These are phyloP conservation scores for Phymatotrichopsis omnivora DNA, from an alignment of 2,329 filamentous ascomycete species.

Conservation along the genomic window DNA sequence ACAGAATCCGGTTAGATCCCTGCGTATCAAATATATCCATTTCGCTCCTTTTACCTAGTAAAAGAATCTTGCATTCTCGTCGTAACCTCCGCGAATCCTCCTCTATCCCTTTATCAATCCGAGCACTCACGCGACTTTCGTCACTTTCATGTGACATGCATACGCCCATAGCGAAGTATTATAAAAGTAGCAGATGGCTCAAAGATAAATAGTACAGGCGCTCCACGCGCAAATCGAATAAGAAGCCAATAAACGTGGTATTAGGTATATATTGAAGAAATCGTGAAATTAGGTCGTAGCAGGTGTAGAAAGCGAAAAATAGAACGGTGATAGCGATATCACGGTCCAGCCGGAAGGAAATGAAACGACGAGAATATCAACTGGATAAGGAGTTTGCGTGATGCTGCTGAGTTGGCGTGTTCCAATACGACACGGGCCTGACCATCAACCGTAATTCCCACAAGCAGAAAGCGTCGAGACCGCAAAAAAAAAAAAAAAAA, in stretches of 20 bases:
- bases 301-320: conserved; percentile 16
- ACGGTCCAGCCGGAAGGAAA: conserved; percentile 28
- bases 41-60: conserved; percentile 65
- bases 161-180: conserved; percentile 61
- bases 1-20: conserved; percentile 24
- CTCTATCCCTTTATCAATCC: conserved; percentile 87
- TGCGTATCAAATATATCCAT: conserved; percentile 7
- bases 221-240: conserved; percentile 13
- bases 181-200: conserved; percentile 22
- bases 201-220: conserved; percentile 21
- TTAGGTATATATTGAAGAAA: conserved; percentile 18
- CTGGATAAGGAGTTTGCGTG: conserved; percentile 15
- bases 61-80: conserved; percentile 96
- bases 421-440: conserved; percentile 15
- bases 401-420: conserved; percentile 4
- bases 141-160: conserved; percentile 77
- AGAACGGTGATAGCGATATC: conserved; percentile 25
- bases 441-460: conserved; percentile 14
- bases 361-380: conserved; percentile 21
- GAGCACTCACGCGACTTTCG: conserved; percentile 95
- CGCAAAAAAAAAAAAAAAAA: conserved; percentile 13
- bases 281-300: conserved; percentile 25
- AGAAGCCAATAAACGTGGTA: conserved; percentile 20
- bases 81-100: conserved; percentile 88
- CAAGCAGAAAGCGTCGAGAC: conserved; percentile 13